These are phyloP conservation scores for Jackrogersella multiformis DNA, from an alignment of 495 filamentous ascomycete genomes.

Conservation along the genomic window DNA sequence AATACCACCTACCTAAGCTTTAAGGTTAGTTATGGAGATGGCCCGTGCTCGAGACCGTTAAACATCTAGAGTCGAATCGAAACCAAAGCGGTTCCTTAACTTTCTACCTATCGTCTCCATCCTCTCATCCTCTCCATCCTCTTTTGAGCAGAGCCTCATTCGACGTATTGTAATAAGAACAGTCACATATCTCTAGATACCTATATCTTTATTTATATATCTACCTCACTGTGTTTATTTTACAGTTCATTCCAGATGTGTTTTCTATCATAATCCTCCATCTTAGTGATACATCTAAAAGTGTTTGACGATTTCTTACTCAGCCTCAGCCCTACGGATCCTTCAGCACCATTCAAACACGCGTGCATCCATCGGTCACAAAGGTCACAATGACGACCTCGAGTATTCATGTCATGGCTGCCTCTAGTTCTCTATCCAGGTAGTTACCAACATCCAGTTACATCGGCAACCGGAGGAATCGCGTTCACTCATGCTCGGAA, in stretches of 20 bases:
- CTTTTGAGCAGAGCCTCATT: conserved; percentile 15
- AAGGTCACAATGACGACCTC: neutral
- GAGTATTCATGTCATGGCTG: neutral
- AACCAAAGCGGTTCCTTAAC: neutral
- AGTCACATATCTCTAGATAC: neutral
- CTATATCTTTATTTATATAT: neutral
- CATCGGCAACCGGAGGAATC: conserved; percentile 10
- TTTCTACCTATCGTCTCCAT: conserved; percentile 1
- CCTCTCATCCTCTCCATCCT: no score
- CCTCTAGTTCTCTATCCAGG: neutral
- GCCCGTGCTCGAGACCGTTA: conserved; percentile 3
- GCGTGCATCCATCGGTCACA: neutral
- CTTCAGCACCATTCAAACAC: conserved; percentile 16
- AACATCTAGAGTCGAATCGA: neutral
- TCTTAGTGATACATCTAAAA: neutral
- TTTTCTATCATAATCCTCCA: neutral
- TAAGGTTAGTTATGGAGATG: neutral
- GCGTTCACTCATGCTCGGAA: conserved; percentile 17
- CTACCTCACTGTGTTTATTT: no score
- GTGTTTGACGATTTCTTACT: conserved; percentile 3
- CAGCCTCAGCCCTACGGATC: conserved; percentile 40
- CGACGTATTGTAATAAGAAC: neutral
- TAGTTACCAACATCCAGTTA: neutral
- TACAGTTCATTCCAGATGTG: neutral
- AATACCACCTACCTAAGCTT: neutral